A percentile compares a stretch with the other conserved stretches of the same genome.
Conservation (phyloP, 306 rosid genomes). For the Urtica urens region DNA sequence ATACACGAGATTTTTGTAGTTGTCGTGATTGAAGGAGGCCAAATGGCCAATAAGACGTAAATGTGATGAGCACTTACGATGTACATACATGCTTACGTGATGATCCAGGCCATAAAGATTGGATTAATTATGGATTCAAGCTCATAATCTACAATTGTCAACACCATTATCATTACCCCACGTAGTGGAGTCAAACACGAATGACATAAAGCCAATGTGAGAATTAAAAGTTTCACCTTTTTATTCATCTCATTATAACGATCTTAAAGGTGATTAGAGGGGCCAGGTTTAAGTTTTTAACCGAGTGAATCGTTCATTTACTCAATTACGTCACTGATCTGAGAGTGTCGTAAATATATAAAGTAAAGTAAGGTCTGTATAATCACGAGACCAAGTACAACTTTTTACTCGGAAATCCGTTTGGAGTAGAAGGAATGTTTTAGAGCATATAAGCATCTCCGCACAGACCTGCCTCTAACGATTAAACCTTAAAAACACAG, state of each 20-base stretch:
- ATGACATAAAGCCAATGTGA: constrained; percentile 44
- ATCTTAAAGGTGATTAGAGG: constrained; percentile 4
- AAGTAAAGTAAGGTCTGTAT: not conserved
- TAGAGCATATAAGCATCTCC: no score
- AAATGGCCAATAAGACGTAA: constrained; percentile 26
- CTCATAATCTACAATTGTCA: constrained; percentile 42
- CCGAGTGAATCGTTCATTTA: constrained; percentile 13
- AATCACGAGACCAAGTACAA: constrained; percentile 6
- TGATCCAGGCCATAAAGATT: constrained; percentile 18
- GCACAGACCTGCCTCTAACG: no score
- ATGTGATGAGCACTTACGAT: constrained; percentile 13
- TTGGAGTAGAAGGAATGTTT: no score
- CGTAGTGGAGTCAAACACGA: constrained; percentile 32
- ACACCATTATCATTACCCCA: constrained; percentile 43
- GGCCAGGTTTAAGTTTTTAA: constrained; percentile 9
- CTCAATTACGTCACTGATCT: not conserved
- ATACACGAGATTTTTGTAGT: not conserved
- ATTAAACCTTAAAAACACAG: no score
- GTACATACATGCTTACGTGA: constrained; percentile 6
- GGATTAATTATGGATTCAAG: constrained; percentile 31
- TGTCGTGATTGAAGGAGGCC: constrained; percentile 77
- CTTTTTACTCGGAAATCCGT: not conserved
- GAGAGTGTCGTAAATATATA: not conserved
- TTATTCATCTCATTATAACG: no score
- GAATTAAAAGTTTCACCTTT: constrained; percentile 16